phyloP scores from a whole-genome alignment of 495 filamentous ascomycete genomes.

The Annulohypoxylon moriforme region DNA sequence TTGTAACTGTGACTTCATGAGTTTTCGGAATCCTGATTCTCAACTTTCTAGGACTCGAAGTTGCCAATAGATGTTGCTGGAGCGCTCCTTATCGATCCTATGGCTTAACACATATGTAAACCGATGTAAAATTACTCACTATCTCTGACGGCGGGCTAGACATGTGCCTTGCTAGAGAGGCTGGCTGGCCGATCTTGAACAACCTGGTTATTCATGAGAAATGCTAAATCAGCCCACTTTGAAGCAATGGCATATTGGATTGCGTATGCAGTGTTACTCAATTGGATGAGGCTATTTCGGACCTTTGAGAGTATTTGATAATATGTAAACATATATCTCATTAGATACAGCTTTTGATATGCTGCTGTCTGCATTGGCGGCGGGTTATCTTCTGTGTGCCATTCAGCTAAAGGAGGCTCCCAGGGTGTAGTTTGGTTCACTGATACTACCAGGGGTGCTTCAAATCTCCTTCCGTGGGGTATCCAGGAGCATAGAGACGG shows the following conservation, averaged over 20 bases:
- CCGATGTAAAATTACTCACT: no score
- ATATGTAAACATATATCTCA: not conserved
- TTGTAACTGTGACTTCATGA: not conserved
- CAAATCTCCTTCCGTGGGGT: slow-evolving; percentile 1
- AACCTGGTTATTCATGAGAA: slow-evolving; percentile 6
- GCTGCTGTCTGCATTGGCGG: not conserved
- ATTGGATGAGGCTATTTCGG: slow-evolving; percentile 10
- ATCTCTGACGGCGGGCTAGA: not conserved
- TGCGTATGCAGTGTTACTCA: slow-evolving; percentile 1
- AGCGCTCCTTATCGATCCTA: not conserved
- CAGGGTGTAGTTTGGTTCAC: not conserved
- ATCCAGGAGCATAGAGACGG: not conserved
- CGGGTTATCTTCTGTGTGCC: slow-evolving; percentile 7
- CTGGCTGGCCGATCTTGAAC: not conserved
- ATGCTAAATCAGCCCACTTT: slow-evolving; percentile 25
- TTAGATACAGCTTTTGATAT: not conserved
- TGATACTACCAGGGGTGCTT: slow-evolving; percentile 1
- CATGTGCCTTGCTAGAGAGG: not conserved
- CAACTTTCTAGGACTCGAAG: not conserved
- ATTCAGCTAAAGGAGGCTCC: slow-evolving; percentile 4
- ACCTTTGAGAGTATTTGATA: not conserved
- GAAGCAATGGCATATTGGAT: slow-evolving; percentile 18
- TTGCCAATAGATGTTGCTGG: not conserved
- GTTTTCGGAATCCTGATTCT: not conserved
- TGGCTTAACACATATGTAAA: not conserved